Evolutionary conservation across 306 rosid genomes (phyloP), one percentile per base, ranked within the genome.

Genomic region (Rubus idaeus): DNA sequence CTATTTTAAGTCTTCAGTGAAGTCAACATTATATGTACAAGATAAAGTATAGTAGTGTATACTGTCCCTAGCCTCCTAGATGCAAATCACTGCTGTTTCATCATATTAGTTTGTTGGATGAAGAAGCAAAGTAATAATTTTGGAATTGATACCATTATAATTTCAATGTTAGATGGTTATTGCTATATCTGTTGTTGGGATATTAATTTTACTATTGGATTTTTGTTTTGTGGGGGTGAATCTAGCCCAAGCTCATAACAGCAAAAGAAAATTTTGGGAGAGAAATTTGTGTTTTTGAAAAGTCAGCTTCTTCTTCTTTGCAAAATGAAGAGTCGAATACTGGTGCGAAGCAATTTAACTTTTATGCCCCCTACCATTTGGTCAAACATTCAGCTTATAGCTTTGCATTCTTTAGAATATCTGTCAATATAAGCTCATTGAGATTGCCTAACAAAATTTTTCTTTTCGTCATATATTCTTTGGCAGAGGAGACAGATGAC

Each of bases 241-340:
- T 67, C 75, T 79, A 93, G 98, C 90, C 82, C 74, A 85, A 82
- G 81, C 79, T 81, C 78, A 84, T 84, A 55, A 87, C 85, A 56
- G 86, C 80, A 67, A 87, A 73, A 71, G 98, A 88, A 75, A 89
- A 83, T 61, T 76, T 78, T 58, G 98, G 96, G 21, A 90, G 95
- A 53, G 97, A 91, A 78, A 86, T 93, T 67, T 89, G 74, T 49
- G 90, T 93, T 7, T 93, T 89, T 79, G 93, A 93, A 70, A 91
- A 95, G 1, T 56, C 75, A 2, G 23, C 89, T 10, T 75, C 77
- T 52, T 87, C 98, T 76, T 79, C 86, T 18, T 81, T 88, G 8
- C 74, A 83, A 58, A 83, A 73, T 73, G 83, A 80, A 73, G 81
- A 73, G 70, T 18, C 86, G 35, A 78, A 73, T 58, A 60, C 64